Percentiles rank a stretch among this genome's conserved stretches.
Evolutionary conservation across 805 yeast genomes (phyloP).

Genomic region (Candida mattraensis): DNA sequence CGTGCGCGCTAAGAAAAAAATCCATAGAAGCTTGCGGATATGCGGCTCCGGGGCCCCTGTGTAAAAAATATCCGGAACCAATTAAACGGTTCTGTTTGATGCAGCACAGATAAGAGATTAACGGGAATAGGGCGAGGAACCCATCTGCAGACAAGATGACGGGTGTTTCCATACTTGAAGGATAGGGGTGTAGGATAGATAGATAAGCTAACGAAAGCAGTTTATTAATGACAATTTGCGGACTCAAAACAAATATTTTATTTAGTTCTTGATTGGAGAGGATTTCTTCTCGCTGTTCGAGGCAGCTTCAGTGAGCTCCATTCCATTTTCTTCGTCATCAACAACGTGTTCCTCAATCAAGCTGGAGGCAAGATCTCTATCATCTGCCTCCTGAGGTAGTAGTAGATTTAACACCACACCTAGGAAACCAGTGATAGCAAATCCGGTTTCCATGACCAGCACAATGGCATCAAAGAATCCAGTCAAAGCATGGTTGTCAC

Average conservation of each 20-base stretch:
- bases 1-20: background rate
- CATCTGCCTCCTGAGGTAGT: constrained; percentile 51
- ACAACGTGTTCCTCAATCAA: constrained; percentile 37
- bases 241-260: too few species aligned
- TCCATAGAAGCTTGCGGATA: too few species aligned
- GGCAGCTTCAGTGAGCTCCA: constrained; percentile 17
- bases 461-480: constrained; percentile 55
- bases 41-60: too few species aligned
- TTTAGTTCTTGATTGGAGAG: constrained; percentile 4
- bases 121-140: too few species aligned
- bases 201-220: too few species aligned
- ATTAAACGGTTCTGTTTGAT: too few species aligned
- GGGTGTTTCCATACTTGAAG: too few species aligned
- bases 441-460: constrained; percentile 58
- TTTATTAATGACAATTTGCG: too few species aligned
- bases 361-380: constrained; percentile 40
- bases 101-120: too few species aligned
- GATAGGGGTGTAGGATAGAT: too few species aligned
- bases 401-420: constrained; percentile 50
- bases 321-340: constrained; percentile 14
- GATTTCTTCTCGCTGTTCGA: constrained; percentile 24
- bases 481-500: constrained; percentile 40
- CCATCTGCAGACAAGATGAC: too few species aligned
- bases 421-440: constrained; percentile 53
- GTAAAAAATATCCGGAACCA: too few species aligned